Percentiles rank a stretch among this genome's conserved stretches.
phyloP scores from a whole-genome alignment of 768 basidiomycete genomes.

The Suillus lakei region DNA sequence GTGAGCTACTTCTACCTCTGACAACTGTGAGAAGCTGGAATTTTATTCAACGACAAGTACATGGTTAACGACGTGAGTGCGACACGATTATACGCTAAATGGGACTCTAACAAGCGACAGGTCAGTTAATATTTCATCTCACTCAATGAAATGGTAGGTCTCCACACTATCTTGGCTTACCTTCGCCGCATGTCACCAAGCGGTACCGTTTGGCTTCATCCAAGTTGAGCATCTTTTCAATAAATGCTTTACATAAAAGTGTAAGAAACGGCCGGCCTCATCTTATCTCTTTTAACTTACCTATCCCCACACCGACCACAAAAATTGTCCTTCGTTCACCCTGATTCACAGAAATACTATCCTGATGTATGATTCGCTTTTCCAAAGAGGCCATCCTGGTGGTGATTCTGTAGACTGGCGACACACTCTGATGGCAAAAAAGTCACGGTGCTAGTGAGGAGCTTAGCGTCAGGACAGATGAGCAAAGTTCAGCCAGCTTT shows the following conservation, averaged over 20 bases:
- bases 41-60: no score
- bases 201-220: constrained; percentile 55
- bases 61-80: no score
- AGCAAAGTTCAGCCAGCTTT: not conserved
- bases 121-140: constrained; percentile 22
- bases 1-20: no score
- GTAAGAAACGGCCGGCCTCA: not conserved
- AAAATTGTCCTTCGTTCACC: constrained; percentile 15
- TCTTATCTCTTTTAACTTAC: constrained; percentile 29
- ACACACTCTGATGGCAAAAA: not conserved
- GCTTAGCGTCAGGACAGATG: not conserved
- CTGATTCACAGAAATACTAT: not conserved
- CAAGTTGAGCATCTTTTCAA: constrained; percentile 67
- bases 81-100: constrained; percentile 59
- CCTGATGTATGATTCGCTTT: not conserved
- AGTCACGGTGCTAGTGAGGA: not conserved
- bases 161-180: constrained; percentile 29
- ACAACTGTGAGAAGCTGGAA: no score
- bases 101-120: constrained; percentile 32
- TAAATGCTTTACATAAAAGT: constrained; percentile 51
- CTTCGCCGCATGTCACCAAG: constrained; percentile 66
- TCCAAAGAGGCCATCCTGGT: not conserved
- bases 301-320: constrained; percentile 59
- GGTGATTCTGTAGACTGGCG: not conserved
- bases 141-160: constrained; percentile 26